Base-by-base conservation (phyloP, 495 filamentous ascomycete species). In the Margaritispora aquatica region DNA sequence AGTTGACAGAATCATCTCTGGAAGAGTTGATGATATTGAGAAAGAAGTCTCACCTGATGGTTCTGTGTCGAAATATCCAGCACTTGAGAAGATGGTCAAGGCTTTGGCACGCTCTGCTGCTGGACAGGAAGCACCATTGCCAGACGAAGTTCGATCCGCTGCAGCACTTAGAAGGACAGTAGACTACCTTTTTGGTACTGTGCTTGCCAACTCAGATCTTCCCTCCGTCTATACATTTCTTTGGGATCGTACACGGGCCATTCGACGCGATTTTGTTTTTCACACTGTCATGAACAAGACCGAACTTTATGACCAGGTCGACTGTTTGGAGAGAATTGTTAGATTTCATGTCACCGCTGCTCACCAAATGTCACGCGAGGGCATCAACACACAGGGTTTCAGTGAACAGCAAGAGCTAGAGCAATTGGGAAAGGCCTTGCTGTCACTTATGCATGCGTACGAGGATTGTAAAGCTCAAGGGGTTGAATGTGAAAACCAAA, bases 241-340 rank as follows among this genome's bases (percentile, higher is more conserved):
- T 19, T 96, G 95, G 90, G 93, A 97, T 70, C 83, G 95, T 21
- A 96, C 93, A 21, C 78, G 95, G 57, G 90, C 89, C 7, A 87
- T 99, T 58, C 84, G 95, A 26, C 93, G 94, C 61, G 95, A 99
- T 69, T 95, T 97, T 64, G 92, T 91, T 1, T 89, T 96, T 53
- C 91, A 96, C 64, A 85, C 89, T 63, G 84, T 84, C 31, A 74
- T 80, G 67, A 75, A 71, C 4, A 54, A 67, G 0, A 81, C 84
- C 8, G 79, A 86, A 50, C 77, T 83, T 36, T 77, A 86, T 60
- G 80, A 91, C n/a, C 76, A 81, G 29, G 83, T 96, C 0, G 85
- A 87, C 36, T 95, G 90, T 66, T 86, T 95, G 38, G 94, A 97
- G 71, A 82, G 86, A 17, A 96, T 96, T 55, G 87, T 89, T 17